Conservation (phyloP, 805 yeast species). For the Myxozyma nipponensis region DNA sequence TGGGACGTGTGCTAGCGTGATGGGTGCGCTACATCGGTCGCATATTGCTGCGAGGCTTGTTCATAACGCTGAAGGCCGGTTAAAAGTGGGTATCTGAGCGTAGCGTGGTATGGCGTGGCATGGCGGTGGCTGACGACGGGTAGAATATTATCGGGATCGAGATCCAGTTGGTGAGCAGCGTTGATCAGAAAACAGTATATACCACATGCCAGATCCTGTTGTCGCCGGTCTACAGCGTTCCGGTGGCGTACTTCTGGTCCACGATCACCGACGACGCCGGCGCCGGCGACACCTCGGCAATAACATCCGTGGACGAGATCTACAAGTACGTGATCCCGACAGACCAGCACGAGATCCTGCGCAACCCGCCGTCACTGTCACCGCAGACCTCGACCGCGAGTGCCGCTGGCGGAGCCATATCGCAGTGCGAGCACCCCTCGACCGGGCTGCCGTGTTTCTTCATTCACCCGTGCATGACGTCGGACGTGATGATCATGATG, state of each 20-base stretch:
- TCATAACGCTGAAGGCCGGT: too few relatives aligned
- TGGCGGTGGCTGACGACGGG: neutral
- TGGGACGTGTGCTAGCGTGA: too few relatives aligned
- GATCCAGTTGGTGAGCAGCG: neutral
- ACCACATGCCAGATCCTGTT: conserved; percentile 10
- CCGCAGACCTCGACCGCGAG: neutral
- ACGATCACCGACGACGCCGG: neutral
- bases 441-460: conserved; percentile 13
- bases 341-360: neutral
- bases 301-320: conserved; percentile 13
- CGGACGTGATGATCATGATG: conserved; percentile 17
- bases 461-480: conserved; percentile 27
- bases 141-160: neutral
- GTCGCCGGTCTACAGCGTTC: conserved; percentile 15
- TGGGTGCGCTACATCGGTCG: too few relatives aligned
- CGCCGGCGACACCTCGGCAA: neutral
- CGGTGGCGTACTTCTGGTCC: conserved; percentile 16
- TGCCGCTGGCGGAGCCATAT: conserved; percentile 7
- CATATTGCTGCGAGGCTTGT: too few relatives aligned
- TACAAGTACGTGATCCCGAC: conserved; percentile 4
- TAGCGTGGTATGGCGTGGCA: neutral
- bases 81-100: too few relatives aligned
- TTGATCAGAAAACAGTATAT: neutral
- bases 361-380: too few relatives aligned
- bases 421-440: conserved; percentile 25